A percentile compares a stretch with the other conserved stretches of the same genome.
Evolutionary conservation across 345 rosid genomes (phyloP).

Genomic region (Camelina hispida): DNA sequence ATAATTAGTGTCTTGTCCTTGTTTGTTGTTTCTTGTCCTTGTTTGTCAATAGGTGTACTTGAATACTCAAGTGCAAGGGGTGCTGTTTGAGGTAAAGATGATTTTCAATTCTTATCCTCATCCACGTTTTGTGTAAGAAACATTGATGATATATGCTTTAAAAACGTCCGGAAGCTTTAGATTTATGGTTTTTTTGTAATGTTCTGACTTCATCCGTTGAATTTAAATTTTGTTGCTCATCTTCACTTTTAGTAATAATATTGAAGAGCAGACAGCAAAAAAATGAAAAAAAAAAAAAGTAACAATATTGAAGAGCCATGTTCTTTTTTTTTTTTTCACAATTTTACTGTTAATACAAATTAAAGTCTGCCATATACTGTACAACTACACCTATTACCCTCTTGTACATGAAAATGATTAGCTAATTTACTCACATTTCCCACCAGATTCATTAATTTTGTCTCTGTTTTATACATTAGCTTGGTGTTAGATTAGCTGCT

Average conservation of each 20-base stretch:
- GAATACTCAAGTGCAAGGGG: slow-evolving; percentile 51
- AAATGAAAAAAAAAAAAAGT: too few relatives aligned
- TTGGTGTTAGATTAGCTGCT: slow-evolving; percentile 20
- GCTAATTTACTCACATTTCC: not conserved
- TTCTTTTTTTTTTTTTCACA: not conserved
- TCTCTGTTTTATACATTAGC: slow-evolving; percentile 8
- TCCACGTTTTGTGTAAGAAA: slow-evolving; percentile 8
- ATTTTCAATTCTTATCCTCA: not conserved
- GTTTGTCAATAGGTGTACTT: slow-evolving; percentile 50
- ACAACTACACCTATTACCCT: slow-evolving; percentile 18
- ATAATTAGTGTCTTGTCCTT: not conserved
- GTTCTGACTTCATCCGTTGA: not conserved
- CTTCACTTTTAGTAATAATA: not conserved
- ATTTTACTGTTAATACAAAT: slow-evolving; percentile 12
- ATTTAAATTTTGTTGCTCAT: slow-evolving; percentile 8
- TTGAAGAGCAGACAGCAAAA: not conserved
- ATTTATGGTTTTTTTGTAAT: not conserved
- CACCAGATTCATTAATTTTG: not conserved
- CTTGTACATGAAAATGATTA: not conserved
- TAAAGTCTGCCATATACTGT: not conserved
- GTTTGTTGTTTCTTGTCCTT: slow-evolving; percentile 10
- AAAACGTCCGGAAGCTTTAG: not conserved
- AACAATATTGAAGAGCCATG: slow-evolving; percentile 9
- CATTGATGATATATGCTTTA: not conserved
- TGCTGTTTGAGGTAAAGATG: slow-evolving; percentile 63